These are phyloP conservation scores for Solanum hybrid DNA, from an alignment of 305 asterid species.

Conservation along the genomic window DNA sequence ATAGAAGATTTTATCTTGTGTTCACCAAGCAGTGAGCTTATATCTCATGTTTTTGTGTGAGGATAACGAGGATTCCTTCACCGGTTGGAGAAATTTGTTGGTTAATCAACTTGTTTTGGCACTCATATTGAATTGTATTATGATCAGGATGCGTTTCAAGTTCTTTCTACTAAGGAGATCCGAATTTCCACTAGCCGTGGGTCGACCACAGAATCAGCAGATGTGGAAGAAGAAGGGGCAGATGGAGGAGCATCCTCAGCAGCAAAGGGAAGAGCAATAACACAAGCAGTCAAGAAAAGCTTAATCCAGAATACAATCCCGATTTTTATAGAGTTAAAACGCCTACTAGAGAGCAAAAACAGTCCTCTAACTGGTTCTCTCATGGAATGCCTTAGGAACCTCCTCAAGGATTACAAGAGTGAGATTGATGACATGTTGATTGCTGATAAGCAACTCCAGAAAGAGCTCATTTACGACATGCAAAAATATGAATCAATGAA, in stretches of 20 bases:
- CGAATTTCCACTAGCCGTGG: constrained; percentile 57
- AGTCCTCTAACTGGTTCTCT: constrained; percentile 83
- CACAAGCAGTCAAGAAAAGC: constrained; percentile 82
- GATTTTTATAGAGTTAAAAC: constrained; percentile 82
- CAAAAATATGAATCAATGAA: constrained; percentile 63
- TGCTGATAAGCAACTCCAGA: constrained; percentile 85
- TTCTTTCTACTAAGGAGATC: constrained; percentile 85
- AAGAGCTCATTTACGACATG: constrained; percentile 85
- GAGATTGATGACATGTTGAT: constrained; percentile 82
- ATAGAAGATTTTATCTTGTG: neutral
- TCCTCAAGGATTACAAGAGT: constrained; percentile 89
- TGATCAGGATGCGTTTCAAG: constrained; percentile 67
- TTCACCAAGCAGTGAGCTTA: neutral
- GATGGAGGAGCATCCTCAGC: constrained; percentile 34
- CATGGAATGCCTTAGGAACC: constrained; percentile 86
- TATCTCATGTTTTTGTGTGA: neutral
- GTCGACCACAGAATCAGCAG: constrained; percentile 46
- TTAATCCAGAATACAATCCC: constrained; percentile 85
- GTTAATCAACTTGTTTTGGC: neutral
- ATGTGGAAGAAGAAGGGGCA: constrained; percentile 63
- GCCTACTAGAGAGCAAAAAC: constrained; percentile 71
- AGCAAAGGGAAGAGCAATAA: constrained; percentile 58
- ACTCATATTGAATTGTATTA: neutral
- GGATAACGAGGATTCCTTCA: neutral
- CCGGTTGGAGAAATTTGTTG: neutral